Evolutionary conservation across 805 yeast genomes (phyloP).

Genomic region (Phaffomyces antillensis): DNA sequence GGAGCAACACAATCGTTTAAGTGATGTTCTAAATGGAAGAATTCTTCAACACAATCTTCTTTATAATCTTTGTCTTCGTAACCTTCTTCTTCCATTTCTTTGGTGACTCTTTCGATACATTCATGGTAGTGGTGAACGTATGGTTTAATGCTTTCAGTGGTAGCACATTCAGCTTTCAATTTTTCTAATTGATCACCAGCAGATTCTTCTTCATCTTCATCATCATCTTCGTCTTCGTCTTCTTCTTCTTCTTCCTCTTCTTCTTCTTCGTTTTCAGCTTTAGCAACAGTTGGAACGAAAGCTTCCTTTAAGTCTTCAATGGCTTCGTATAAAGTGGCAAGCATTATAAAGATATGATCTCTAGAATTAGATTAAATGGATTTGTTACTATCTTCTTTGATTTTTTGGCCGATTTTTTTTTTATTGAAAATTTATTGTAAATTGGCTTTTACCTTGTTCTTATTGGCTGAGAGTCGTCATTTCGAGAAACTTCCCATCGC

Average conservation of each 20-base stretch:
- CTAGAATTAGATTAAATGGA: background rate
- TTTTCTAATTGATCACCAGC: conserved; percentile 58
- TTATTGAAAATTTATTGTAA: conserved; percentile 9
- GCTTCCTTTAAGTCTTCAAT: conserved; percentile 69
- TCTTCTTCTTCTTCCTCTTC: conserved; percentile 25
- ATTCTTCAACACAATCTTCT: conserved; percentile 98
- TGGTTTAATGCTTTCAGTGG: conserved; percentile 60
- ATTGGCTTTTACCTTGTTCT: conserved; percentile 11
- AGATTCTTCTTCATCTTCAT: conserved; percentile 57
- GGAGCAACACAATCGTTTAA: conserved; percentile 89
- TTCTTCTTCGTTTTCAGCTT: conserved; percentile 53
- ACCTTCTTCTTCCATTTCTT: conserved; percentile 76
- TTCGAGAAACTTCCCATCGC: conserved; percentile 1
- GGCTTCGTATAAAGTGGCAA: conserved; percentile 31
- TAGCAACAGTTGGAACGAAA: conserved; percentile 70
- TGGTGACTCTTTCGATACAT: conserved; percentile 91
- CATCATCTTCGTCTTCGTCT: conserved; percentile 50
- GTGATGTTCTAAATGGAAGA: conserved; percentile 94
- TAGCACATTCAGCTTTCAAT: conserved; percentile 61
- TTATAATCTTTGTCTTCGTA: conserved; percentile 76
- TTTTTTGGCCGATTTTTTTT: background rate
- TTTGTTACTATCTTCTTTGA: background rate
- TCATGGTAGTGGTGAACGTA: conserved; percentile 86
- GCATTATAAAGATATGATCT: conserved; percentile 20
- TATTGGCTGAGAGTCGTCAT: conserved; percentile 13